Base-by-base conservation (phyloP, 1,284 basidiomycete species). In the Austroboletus novae-zelandiae region DNA sequence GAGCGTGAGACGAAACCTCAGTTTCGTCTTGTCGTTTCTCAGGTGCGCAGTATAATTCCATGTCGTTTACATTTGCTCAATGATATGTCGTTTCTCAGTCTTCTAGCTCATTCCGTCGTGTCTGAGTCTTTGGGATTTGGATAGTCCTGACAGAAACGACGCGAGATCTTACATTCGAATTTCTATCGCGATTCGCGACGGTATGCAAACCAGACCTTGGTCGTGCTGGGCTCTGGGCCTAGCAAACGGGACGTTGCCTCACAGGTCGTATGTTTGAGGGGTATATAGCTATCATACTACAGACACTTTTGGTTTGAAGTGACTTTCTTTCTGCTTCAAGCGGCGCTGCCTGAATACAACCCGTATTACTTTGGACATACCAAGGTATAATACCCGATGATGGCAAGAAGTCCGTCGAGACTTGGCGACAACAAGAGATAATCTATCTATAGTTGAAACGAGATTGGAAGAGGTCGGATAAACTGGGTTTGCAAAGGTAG, bases 211-310 rank as follows among this genome's bases (percentile, higher is more conserved):
- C 71, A 61, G 37, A 72, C 67, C 1, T 74, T 83, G 1, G 57
- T 83, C 8, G 71, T 83, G 9, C 75, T 82, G 11, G 81, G 81
- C 7, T 72, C 71, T 13, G 75, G 76, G 5, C 71, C 75, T 0
- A 82, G 80, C 58, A 79, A 73, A 15, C 64, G 70, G 31, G 81
- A 83, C 53, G 70, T 68, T 15, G 73, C 74, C 6, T 61, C 69
- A 9, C 77, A 81, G 56, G 64, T 57, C 64, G 25, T 45, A 70
- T 37, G 74, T 78, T 4, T 62, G 61, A 17, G 70, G 74, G 69
- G 80, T 79, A 50, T n/a, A 1, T 15, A 29, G 32, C 32, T 15
- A 15, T 34, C 32, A 14, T 7, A 11, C 32, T 14, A 23, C 20
- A 23, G 5, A 11, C 6, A 6, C 15, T 13, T 34, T 34, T 14